Evolutionary conservation across 2,329 filamentous ascomycete species (phyloP).

Genomic region (Fusarium sp.): DNA sequence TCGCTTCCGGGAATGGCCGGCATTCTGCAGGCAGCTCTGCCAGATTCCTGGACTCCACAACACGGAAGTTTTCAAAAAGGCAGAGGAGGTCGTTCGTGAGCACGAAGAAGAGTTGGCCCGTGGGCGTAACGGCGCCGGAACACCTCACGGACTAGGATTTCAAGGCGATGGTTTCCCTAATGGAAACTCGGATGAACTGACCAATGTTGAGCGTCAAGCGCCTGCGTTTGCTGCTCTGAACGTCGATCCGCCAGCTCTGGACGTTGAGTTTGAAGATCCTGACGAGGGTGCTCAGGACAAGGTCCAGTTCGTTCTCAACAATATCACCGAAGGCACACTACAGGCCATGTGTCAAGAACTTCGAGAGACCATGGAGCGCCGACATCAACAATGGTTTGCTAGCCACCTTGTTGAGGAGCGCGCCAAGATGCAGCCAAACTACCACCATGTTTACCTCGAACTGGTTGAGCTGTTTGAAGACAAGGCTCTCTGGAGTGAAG

Average conservation of each 20-base stretch:
- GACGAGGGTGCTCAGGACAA: constrained; percentile 88
- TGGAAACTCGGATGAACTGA: constrained; percentile 72
- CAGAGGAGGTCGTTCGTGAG: constrained; percentile 80
- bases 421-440: constrained; percentile 97
- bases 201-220: constrained; percentile 66
- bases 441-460: constrained; percentile 91
- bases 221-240: constrained; percentile 82
- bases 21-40: constrained; percentile 86
- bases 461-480: constrained; percentile 85
- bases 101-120: constrained; percentile 68
- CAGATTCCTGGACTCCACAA: constrained; percentile 83
- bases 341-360: constrained; percentile 86
- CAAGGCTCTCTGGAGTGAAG: constrained; percentile 81
- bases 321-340: constrained; percentile 90
- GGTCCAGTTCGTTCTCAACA: constrained; percentile 95
- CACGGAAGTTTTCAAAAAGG: constrained; percentile 85
- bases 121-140: constrained; percentile 62
- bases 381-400: constrained; percentile 96
- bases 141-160: constrained; percentile 49
- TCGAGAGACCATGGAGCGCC: constrained; percentile 77
- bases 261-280: constrained; percentile 80
- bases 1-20: constrained; percentile 92
- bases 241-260: constrained; percentile 73
- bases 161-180: constrained; percentile 69
- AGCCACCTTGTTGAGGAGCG: constrained; percentile 94